Evolutionary conservation across 352 stramenopile species (phyloP).

Genomic region (Blastocystis sp.): DNA sequence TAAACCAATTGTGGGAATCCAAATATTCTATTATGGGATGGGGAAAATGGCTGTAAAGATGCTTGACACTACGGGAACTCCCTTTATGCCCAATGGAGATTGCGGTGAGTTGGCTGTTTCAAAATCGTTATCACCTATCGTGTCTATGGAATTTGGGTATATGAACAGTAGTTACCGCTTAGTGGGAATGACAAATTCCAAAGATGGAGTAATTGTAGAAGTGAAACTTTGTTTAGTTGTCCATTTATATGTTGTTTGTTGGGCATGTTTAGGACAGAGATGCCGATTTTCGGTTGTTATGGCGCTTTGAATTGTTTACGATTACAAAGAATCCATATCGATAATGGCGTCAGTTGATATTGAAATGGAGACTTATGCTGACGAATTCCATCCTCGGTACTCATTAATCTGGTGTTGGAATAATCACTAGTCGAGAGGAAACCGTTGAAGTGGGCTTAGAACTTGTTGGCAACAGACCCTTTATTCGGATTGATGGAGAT

Average conservation of each 20-base stretch:
- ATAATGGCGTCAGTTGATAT: neutral
- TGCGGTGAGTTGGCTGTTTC: slow-evolving; percentile 7
- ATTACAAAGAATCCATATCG: neutral
- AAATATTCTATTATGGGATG: slow-evolving; percentile 48
- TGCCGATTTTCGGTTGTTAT: neutral
- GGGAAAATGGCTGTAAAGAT: slow-evolving; percentile 1
- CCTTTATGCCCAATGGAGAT: neutral
- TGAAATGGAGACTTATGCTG: neutral
- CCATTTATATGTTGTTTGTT: slow-evolving; percentile 32
- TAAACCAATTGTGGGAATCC: slow-evolving; percentile 18
- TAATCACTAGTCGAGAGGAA: neutral
- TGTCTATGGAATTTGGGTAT: slow-evolving; percentile 31
- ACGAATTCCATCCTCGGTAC: no score
- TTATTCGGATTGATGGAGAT: neutral
- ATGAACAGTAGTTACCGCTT: neutral
- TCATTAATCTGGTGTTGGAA: neutral
- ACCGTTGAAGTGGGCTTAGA: neutral
- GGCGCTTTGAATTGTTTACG: neutral
- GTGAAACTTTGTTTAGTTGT: slow-evolving; percentile 36
- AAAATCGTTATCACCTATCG: neutral
- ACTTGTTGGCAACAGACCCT: neutral
- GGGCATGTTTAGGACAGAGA: no score
- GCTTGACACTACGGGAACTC: neutral
- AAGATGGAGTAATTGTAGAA: neutral
- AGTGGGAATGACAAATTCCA: neutral